Conservation (phyloP, 768 basidiomycete genomes). For the Trametes punicea region DNA sequence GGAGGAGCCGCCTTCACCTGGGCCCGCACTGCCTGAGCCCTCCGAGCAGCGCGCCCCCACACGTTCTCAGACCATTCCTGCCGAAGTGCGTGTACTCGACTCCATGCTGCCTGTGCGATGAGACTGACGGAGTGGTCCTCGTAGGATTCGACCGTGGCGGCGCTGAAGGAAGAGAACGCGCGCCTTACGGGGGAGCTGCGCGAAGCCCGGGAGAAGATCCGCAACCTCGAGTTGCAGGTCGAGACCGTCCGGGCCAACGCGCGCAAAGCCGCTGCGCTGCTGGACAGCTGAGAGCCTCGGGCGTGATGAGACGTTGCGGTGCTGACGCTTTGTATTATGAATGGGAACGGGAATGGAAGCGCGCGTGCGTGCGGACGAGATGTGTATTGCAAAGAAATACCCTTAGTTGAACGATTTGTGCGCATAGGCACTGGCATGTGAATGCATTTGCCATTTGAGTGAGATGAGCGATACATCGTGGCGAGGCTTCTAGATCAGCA, state of each 20-base stretch:
- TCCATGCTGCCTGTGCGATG: constrained; percentile 7
- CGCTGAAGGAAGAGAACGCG: constrained; percentile 55
- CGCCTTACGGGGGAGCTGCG: constrained; percentile 64
- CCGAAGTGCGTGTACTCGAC: constrained; percentile 6
- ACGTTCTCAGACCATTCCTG: constrained; percentile 23
- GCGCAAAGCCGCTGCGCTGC: constrained; percentile 65
- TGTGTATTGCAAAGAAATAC: background rate
- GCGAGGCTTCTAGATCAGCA: background rate
- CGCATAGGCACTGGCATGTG: too few species aligned
- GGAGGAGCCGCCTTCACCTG: constrained; percentile 33
- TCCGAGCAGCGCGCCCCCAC: constrained; percentile 31
- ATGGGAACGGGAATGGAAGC: background rate
- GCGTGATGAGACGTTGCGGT: background rate
- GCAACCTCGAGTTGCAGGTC: constrained; percentile 80
- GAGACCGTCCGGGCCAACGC: constrained; percentile 75
- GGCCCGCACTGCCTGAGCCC: constrained; percentile 29
- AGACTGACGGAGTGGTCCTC: background rate
- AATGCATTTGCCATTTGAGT: background rate
- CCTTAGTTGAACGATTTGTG: background rate
- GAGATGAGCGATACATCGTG: background rate
- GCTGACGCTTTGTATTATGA: background rate
- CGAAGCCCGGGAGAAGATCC: constrained; percentile 77
- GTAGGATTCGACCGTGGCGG: constrained; percentile 21
- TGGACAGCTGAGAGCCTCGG: constrained; percentile 31
- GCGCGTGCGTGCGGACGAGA: background rate